Percentiles rank a stretch among this genome's conserved stretches.
These are phyloP conservation scores for Aspergillus transmontanensis DNA, from an alignment of 2,329 filamentous ascomycete species.

Conservation along the genomic window DNA sequence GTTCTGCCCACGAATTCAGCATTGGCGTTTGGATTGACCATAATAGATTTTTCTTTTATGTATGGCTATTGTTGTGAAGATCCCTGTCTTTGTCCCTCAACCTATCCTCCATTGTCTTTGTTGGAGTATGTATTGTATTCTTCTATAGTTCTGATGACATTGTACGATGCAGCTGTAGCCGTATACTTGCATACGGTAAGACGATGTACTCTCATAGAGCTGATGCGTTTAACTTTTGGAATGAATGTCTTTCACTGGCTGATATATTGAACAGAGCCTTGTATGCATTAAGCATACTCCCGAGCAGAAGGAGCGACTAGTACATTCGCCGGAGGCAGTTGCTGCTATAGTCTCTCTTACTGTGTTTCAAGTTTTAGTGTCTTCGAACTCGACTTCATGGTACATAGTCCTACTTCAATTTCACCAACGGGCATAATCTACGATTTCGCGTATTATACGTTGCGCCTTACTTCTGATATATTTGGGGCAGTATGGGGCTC, in stretches of 20 bases:
- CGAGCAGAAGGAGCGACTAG: constrained; percentile 5
- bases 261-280: neutral
- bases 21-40: constrained; percentile 28
- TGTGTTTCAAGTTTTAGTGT: neutral
- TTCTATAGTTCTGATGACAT: constrained; percentile 3
- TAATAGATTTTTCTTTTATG: constrained; percentile 31
- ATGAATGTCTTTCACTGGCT: neutral
- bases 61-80: constrained; percentile 2
- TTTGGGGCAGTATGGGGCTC: constrained; percentile 14
- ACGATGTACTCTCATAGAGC: neutral
- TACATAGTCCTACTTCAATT: neutral
- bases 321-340: neutral
- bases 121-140: constrained; percentile 8
- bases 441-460: neutral
- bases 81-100: constrained; percentile 7
- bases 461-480: neutral
- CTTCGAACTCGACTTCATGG: neutral
- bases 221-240: neutral
- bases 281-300: neutral
- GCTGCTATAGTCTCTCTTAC: neutral
- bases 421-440: neutral
- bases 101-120: neutral
- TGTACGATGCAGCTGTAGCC: constrained; percentile 6
- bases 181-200: constrained; percentile 12
- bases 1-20: constrained; percentile 15